Percentiles rank a stretch among this genome's conserved stretches.
These are phyloP conservation scores for Paratinospora sagittata DNA, from an alignment of 164 flowering plant species.

Conservation along the genomic window DNA sequence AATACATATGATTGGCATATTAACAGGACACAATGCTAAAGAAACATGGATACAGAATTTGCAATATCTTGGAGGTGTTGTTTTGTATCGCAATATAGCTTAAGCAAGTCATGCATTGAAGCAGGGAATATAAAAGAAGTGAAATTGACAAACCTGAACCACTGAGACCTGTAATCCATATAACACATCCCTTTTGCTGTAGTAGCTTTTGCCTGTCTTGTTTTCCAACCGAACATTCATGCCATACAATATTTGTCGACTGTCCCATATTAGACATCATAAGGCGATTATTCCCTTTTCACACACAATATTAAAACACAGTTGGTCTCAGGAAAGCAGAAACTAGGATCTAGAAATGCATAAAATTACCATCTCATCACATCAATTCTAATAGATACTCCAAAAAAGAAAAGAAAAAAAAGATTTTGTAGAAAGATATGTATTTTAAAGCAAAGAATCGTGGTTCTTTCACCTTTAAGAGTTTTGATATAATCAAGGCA, in stretches of 20 bases:
- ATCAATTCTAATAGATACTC: not conserved
- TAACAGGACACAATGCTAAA: no score
- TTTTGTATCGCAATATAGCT: not conserved
- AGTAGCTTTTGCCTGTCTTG: slow-evolving; percentile 54
- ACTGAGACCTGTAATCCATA: slow-evolving; percentile 85
- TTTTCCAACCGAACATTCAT: slow-evolving; percentile 54
- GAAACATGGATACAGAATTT: not conserved
- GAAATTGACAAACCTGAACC: slow-evolving; percentile 62
- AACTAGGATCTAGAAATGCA: not conserved
- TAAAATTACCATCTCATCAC: no score
- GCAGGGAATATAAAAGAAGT: not conserved
- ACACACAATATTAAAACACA: slow-evolving; percentile 4
- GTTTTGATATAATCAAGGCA: no score
- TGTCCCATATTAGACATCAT: slow-evolving; percentile 35
- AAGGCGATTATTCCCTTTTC: slow-evolving; percentile 25
- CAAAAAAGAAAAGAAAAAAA: not conserved
- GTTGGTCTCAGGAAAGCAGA: slow-evolving; percentile 5
- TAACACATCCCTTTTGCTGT: slow-evolving; percentile 70
- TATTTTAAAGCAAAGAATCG: no score
- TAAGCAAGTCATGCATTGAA: not conserved
- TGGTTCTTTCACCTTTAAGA: no score
- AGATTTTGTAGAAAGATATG: not conserved
- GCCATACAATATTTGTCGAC: slow-evolving; percentile 64
- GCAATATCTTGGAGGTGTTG: not conserved
- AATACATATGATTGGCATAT: not conserved